phyloP scores from a whole-genome alignment of 208 protist genomes.

The Leishmania gerbilli region DNA sequence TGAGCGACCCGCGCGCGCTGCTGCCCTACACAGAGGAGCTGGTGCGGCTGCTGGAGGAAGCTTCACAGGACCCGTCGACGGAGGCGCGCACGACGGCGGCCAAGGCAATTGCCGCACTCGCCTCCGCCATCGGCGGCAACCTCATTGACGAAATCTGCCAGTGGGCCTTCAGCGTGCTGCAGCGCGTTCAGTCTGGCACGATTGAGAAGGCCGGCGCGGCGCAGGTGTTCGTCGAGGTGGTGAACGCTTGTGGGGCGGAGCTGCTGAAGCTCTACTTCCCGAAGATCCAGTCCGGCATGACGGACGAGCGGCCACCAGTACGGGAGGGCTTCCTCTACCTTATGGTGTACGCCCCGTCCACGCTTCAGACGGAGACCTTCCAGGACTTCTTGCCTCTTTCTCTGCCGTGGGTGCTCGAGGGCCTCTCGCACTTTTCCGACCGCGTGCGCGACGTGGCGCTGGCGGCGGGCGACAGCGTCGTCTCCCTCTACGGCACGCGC shows the following conservation, averaged over 20 bases:
- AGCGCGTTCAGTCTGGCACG: constrained; percentile 60
- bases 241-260: constrained; percentile 63
- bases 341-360: constrained; percentile 91
- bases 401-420: constrained; percentile 90
- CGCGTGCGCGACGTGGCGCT: constrained; percentile 88
- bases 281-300: constrained; percentile 74
- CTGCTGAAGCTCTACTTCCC: constrained; percentile 70
- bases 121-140: constrained; percentile 65
- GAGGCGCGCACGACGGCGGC: constrained; percentile 88
- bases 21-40: constrained; percentile 87
- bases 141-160: constrained; percentile 71
- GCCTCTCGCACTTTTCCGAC: constrained; percentile 91
- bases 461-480: constrained; percentile 87
- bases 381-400: constrained; percentile 79
- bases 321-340: constrained; percentile 93
- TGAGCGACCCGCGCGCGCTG: constrained; percentile 82
- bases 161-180: constrained; percentile 84
- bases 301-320: constrained; percentile 80
- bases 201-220: constrained; percentile 92
- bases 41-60: constrained; percentile 82
- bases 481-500: constrained; percentile 86
- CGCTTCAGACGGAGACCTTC: constrained; percentile 65
- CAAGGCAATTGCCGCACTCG: constrained; percentile 84
- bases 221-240: constrained; percentile 91
- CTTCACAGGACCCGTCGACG: constrained; percentile 82